Base-by-base conservation (phyloP, 306 rosid genomes). In the Citrullus mucosospermus region DNA sequence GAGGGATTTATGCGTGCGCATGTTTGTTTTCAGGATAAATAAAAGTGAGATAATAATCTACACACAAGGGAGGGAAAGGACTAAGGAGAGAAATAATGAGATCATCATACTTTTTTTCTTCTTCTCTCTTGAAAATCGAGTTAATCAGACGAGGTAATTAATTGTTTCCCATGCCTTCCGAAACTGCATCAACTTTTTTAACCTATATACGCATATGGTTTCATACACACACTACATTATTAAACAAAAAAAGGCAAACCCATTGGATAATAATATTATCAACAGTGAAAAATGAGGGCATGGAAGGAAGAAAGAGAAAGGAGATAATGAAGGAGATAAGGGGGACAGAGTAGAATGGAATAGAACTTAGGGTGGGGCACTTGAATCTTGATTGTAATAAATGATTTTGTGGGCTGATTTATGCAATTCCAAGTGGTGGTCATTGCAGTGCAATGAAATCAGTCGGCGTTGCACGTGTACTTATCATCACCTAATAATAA, bases 1-100 rank as follows among this genome's bases (percentile, higher is more conserved):
- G 80, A 25, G 13, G 78, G 84, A 77, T 83, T 62, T 76, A 84
- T 79, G 85, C 84, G 87, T 79, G 85, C 82, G 84, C 59, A 76
- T 86, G 84, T 32, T 53, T 16, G 28, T 74, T 74, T 14, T 36
- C 28, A 55, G 57, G 69, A 17, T 60, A 7, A 38, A 43, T 30
- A 15, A 34, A 75, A 51, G 65, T 75, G 22, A 51, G 43, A 73
- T 28, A 22, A 50, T 39, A 51, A 15, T 48, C 54, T 48, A 12
- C 36, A 48, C 4, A 30, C 15, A 25, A 28, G 8, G 17, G 14
- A 22, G 43, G 43, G 17, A 62, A 62, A 15, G 14, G 54, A 48
- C 8, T 46, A 50, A 50, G 56, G 56, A 51, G 46, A 65, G 14
- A 65, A 14, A 50, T 51, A 7, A 58, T 50, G 60, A 34, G 61